These are phyloP conservation scores for Arthrobotrys iridis DNA, from an alignment of 2,329 filamentous ascomycete genomes.

Conservation along the genomic window DNA sequence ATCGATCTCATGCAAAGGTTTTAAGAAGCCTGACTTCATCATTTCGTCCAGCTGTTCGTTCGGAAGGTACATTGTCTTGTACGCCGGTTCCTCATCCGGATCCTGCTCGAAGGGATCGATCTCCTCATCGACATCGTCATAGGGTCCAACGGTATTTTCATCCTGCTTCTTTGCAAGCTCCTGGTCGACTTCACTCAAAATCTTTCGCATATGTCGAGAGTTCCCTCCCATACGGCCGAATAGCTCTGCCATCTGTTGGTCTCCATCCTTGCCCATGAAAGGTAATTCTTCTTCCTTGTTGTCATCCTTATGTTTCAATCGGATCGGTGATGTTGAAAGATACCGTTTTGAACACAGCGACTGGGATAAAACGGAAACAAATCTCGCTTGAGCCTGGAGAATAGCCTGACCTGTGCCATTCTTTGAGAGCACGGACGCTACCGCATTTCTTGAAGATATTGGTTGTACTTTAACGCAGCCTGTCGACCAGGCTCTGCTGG, in stretches of 20 bases:
- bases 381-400: not conserved
- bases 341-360: not conserved
- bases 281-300: slow-evolving; percentile 18
- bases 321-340: slow-evolving; percentile 15
- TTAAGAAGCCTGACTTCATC: slow-evolving; percentile 41
- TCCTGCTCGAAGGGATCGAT: slow-evolving; percentile 47
- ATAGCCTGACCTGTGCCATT: not conserved
- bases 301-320: not conserved
- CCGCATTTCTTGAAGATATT: not conserved
- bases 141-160: slow-evolving; percentile 12
- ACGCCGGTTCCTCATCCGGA: slow-evolving; percentile 36
- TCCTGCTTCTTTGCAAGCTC: slow-evolving; percentile 29
- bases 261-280: slow-evolving; percentile 17
- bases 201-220: slow-evolving; percentile 34
- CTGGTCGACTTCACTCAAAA: slow-evolving; percentile 34
- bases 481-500: slow-evolving; percentile 7
- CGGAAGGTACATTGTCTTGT: slow-evolving; percentile 46
- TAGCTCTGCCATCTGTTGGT: slow-evolving; percentile 23
- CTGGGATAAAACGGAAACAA: not conserved
- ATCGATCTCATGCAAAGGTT: slow-evolving; percentile 42
- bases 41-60: slow-evolving; percentile 43
- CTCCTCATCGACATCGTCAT: slow-evolving; percentile 49
- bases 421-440: not conserved
- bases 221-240: slow-evolving; percentile 37
- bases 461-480: not conserved